A percentile compares a stretch with the other conserved stretches of the same genome.
phyloP scores from a whole-genome alignment of 73 alveolate genomes.

The Chromera velia region DNA sequence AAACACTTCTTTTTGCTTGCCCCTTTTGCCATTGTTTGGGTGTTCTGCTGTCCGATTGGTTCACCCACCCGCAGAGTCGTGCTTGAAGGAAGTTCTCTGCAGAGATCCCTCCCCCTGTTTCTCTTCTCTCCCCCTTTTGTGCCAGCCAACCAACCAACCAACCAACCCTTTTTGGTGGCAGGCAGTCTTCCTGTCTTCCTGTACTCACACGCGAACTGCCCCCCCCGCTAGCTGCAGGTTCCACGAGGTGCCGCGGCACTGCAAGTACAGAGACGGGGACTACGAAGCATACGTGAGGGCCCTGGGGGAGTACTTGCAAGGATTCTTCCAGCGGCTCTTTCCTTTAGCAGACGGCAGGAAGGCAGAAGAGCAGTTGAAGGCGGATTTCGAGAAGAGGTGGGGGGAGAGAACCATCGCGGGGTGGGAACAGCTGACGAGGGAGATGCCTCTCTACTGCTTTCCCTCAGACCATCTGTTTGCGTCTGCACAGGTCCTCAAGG shows the following conservation, averaged over 20 bases:
- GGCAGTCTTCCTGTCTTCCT: no score
- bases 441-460: background rate
- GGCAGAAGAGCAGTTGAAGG: background rate
- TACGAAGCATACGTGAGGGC: slow-evolving; percentile 23
- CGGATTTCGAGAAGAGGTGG: background rate
- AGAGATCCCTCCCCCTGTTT: no score
- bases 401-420: background rate
- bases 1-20: no score
- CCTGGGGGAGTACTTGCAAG: slow-evolving; percentile 23
- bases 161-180: no score
- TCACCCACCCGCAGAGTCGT: no score
- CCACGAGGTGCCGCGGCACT: slow-evolving; percentile 38
- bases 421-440: background rate
- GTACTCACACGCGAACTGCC: no score
- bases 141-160: no score
- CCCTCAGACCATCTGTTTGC: background rate
- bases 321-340: slow-evolving; percentile 7
- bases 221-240: no score
- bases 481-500: background rate
- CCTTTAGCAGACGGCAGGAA: background rate
- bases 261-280: slow-evolving; percentile 21
- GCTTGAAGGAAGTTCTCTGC: no score
- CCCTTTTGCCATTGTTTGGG: no score
- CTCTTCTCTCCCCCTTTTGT: no score
- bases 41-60: no score